Base-by-base conservation (phyloP, 2,329 filamentous ascomycete species). In the Gliomastix tumulicola region DNA sequence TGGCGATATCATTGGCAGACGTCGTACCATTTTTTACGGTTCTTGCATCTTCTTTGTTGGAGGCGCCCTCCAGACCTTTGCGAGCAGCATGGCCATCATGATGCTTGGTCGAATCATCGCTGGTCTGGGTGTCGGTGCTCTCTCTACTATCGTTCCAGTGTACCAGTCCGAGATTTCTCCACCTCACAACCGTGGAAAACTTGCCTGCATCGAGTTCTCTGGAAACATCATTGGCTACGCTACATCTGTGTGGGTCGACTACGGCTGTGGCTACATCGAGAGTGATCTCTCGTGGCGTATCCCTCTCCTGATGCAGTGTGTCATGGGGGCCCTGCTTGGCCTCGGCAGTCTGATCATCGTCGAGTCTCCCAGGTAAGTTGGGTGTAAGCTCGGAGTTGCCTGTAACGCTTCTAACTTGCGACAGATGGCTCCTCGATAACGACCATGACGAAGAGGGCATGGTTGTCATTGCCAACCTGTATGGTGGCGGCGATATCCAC, bases 361-460 rank as follows among this genome's bases (percentile, higher is more conserved):
- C 46, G 92, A 98, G 65, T 97, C 92, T 19, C 92, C 92, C 31
- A 83, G 88, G 88, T 92, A 66, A 52, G 63, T 42, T 9, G 23
- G n/a, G 3, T n/a, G n/a, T n/a, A n/a, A n/a, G n/a, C n/a, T n/a
- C n/a, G n/a, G n/a, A n/a, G n/a, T n/a, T 15, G n/a, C n/a, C n/a
- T n/a, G n/a, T n/a, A n/a, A n/a, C n/a, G n/a, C n/a, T n/a, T n/a
- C n/a, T n/a, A n/a, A n/a, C 13, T 31, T 9, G 47, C 39, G 23
- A n/a, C 25, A 92, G 90, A 67, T 98, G 92, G 92, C 78, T 98
- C 8, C 71, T 98, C 33, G 92, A 98, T 56, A 95, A 95, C 55
- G 92, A 98, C 50, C 86, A 96, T 53, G 92, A 98, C 54, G 92
- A 98, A 59, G 92, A 98, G 60, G 92, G 92, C 36, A 96, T 98